phyloP scores from a whole-genome alignment of 2,329 filamentous ascomycete species.

The Akanthomyces dipterigenus region DNA sequence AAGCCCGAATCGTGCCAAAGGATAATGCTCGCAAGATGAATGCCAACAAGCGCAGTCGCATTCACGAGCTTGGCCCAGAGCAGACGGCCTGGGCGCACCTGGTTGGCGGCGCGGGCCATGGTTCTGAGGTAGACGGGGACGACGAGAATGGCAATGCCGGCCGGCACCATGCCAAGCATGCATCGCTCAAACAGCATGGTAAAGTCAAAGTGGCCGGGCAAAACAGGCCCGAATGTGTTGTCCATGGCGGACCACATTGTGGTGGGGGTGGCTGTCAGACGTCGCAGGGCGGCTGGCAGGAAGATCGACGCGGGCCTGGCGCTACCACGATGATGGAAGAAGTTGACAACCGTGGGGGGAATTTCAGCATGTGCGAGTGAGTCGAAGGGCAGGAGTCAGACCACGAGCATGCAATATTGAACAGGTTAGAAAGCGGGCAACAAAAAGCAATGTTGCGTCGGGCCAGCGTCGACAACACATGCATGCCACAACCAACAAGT shows the following conservation, averaged over 20 bases:
- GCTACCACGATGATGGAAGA: no score
- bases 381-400: not conserved
- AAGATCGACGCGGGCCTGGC: no score
- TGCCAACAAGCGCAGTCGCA: fast-evolving
- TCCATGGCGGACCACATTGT: not conserved
- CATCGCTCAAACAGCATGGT: not conserved
- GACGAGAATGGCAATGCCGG: not conserved
- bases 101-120: not conserved
- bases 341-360: no score
- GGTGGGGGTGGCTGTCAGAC: not conserved
- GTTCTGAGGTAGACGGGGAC: not conserved
- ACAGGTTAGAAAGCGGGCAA: not conserved
- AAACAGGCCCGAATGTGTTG: not conserved
- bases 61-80: conserved; percentile 19
- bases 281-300: no score
- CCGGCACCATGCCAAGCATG: not conserved
- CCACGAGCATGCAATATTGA: no score
- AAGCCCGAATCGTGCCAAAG: conserved; percentile 19
- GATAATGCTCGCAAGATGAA: conserved; percentile 20
- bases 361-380: no score
- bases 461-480: not conserved
- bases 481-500: not conserved
- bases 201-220: not conserved
- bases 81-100: conserved; percentile 4
- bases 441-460: not conserved